These are phyloP conservation scores for Leccinum fibrillosum DNA, from an alignment of 768 basidiomycete genomes.

Conservation along the genomic window DNA sequence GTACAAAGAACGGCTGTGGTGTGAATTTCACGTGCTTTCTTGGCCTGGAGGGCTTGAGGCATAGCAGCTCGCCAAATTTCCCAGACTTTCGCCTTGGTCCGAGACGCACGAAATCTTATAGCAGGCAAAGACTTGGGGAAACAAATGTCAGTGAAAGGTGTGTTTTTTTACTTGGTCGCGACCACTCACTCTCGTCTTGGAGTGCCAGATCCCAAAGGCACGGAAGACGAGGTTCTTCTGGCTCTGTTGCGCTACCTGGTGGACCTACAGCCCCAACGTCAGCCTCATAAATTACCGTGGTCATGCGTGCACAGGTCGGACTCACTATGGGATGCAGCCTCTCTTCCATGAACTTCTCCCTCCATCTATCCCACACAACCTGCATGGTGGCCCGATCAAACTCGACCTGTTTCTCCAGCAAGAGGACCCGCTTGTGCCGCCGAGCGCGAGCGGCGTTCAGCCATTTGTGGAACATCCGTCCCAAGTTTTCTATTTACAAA, in stretches of 20 bases:
- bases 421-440: constrained; percentile 55
- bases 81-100: constrained; percentile 61
- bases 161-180: background rate
- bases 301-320: background rate
- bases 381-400: constrained; percentile 50
- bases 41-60: constrained; percentile 65
- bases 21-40: constrained; percentile 62
- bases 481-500: constrained; percentile 52
- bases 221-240: constrained; percentile 60
- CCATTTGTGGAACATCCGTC: constrained; percentile 72
- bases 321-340: constrained; percentile 64
- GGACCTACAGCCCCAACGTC: constrained; percentile 28
- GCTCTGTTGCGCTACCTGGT: constrained; percentile 50
- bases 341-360: constrained; percentile 65
- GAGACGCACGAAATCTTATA: constrained; percentile 66
- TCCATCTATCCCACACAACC: constrained; percentile 76
- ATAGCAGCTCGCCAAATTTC: constrained; percentile 63
- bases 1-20: constrained; percentile 54
- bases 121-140: constrained; percentile 68
- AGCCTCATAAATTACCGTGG: constrained; percentile 2
- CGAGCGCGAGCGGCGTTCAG: constrained; percentile 53
- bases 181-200: constrained; percentile 61
- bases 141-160: constrained; percentile 9
- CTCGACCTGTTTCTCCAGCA: constrained; percentile 63
- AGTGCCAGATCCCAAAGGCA: constrained; percentile 73